Evolutionary conservation across 176 grass and related monocot genomes (phyloP).

Genomic region (Juncus effusus): DNA sequence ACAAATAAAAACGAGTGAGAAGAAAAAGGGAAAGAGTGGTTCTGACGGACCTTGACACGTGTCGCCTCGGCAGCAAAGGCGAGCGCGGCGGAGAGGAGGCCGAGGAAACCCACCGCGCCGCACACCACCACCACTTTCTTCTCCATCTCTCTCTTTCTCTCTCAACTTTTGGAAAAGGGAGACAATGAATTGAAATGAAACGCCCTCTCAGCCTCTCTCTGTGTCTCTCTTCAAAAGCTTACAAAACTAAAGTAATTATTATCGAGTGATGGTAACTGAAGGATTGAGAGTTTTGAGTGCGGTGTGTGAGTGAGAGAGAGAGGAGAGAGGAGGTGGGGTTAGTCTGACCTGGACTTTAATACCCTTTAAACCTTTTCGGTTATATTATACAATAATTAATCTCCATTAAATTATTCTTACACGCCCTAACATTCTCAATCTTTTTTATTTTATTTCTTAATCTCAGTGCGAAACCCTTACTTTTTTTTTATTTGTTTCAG

Average conservation of each 20-base stretch:
- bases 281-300: background rate
- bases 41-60: conserved; percentile 61
- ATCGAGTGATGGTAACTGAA: background rate
- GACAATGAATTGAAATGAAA: background rate
- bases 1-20: background rate
- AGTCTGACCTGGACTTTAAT: conserved; percentile 5
- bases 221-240: background rate
- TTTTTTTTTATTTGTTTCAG: no score
- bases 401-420: no score
- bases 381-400: no score
- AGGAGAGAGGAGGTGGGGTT: background rate
- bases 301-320: background rate
- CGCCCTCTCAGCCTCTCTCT: background rate
- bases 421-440: no score
- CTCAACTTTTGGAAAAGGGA: conserved; percentile 8
- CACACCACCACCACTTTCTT: conserved; percentile 61
- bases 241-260: conserved; percentile 11
- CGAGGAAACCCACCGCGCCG: conserved; percentile 62
- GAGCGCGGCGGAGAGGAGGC: conserved; percentile 76
- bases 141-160: conserved; percentile 46
- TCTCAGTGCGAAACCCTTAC: no score
- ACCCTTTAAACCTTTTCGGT: background rate
- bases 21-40: background rate
- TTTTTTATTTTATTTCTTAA: no score
- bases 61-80: conserved; percentile 91